These are phyloP conservation scores for Nicotiana attenuata DNA, from an alignment of 257 asterid genomes.

Conservation along the genomic window DNA sequence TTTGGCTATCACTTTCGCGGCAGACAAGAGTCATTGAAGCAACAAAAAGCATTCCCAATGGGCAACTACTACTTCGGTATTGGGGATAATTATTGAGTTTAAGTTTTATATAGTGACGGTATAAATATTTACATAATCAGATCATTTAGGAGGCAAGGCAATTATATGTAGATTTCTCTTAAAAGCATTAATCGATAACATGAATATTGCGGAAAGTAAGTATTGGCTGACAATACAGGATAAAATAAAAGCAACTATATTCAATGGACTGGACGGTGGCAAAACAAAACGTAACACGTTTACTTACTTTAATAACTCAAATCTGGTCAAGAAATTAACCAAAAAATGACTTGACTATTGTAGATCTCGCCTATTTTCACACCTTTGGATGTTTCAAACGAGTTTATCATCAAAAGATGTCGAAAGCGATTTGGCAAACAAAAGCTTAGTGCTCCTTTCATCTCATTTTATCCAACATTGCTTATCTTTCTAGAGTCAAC, in stretches of 20 bases:
- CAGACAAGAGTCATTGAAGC: background rate
- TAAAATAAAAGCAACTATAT: background rate
- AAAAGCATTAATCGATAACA: background rate
- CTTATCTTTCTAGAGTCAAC: background rate
- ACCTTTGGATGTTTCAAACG: background rate
- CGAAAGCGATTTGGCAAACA: background rate
- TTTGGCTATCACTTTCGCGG: slow-evolving; percentile 12
- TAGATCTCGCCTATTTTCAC: background rate
- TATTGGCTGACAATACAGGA: background rate
- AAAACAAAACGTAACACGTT: background rate
- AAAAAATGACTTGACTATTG: background rate
- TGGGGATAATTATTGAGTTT: background rate
- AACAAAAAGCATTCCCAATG: background rate
- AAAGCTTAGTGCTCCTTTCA: slow-evolving; percentile 3
- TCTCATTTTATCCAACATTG: background rate
- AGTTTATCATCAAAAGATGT: background rate
- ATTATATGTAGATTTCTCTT: background rate
- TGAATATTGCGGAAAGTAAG: background rate
- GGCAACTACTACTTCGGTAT: background rate
- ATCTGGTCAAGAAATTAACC: background rate
- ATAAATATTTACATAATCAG: background rate
- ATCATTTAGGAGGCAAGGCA: background rate
- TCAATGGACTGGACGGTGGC: background rate
- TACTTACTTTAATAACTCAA: background rate
- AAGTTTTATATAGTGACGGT: accelerated